Conservation (phyloP, 2,329 filamentous ascomycete genomes). For the Alternaria arborescens region DNA sequence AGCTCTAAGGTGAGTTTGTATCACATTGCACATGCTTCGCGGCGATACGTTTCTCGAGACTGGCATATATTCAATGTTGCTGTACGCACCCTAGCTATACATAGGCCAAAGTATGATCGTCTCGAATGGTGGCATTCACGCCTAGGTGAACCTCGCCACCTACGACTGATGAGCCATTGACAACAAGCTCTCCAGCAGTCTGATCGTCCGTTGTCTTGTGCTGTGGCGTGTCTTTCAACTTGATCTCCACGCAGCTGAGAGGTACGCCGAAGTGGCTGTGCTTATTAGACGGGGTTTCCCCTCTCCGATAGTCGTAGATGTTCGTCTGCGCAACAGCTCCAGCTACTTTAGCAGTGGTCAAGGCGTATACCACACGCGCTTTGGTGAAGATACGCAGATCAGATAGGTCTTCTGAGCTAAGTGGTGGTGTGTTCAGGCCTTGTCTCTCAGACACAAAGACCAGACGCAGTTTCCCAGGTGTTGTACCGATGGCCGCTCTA, state of each 20-base stretch:
- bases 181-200: constrained; percentile 67
- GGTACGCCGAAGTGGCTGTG: constrained; percentile 82
- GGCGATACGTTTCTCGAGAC: not conserved
- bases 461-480: constrained; percentile 78
- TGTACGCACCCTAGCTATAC: constrained; percentile 27
- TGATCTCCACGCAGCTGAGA: constrained; percentile 79
- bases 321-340: constrained; percentile 89
- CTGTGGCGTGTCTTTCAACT: constrained; percentile 69
- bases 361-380: constrained; percentile 82
- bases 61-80: not conserved
- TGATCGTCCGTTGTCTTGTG: constrained; percentile 70
- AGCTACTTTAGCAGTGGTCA: constrained; percentile 83
- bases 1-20: not conserved
- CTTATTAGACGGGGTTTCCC: constrained; percentile 50
- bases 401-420: constrained; percentile 75
- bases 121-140: constrained; percentile 69
- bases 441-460: constrained; percentile 80
- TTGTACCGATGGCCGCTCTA: constrained; percentile 66
- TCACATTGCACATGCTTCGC: not conserved
- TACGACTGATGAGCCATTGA: constrained; percentile 76
- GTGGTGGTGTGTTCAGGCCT: constrained; percentile 66
- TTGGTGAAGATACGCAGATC: constrained; percentile 84
- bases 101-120: constrained; percentile 76
- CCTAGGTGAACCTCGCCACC: constrained; percentile 71
- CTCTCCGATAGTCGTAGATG: constrained; percentile 82